phyloP scores from a whole-genome alignment of 179 eudicot species.

The Amaranthus tricolor region DNA sequence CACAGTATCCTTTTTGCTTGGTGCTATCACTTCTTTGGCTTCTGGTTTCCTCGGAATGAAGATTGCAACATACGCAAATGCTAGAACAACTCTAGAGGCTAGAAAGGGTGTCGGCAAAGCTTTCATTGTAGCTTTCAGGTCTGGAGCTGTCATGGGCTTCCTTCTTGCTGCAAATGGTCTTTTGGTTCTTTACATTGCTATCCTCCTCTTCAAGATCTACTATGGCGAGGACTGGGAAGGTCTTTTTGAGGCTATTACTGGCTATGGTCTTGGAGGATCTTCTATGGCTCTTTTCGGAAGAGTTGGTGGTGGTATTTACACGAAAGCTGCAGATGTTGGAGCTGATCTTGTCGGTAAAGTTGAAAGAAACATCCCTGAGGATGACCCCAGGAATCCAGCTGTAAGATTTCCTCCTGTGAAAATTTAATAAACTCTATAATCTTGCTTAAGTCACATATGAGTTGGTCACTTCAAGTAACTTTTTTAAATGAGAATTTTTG shows the following conservation, averaged over 20 bases:
- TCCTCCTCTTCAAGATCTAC: conserved; percentile 81
- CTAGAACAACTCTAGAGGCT: conserved; percentile 90
- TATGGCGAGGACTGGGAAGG: conserved; percentile 99
- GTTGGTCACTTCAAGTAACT: not conserved
- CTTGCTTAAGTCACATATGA: not conserved
- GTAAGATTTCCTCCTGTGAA: conserved; percentile 33
- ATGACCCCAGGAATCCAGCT: conserved; percentile 96
- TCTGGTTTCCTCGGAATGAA: conserved; percentile 98
- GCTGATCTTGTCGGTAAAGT: conserved; percentile 97
- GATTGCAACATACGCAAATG: conserved; percentile 95
- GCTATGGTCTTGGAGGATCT: conserved; percentile 97
- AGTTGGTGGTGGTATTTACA: conserved; percentile 96
- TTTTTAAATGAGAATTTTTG: not conserved
- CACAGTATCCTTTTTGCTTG: conserved; percentile 77
- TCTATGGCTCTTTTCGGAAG: conserved; percentile 96
- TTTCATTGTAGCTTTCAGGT: conserved; percentile 81
- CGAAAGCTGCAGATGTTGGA: conserved; percentile 98
- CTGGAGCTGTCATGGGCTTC: conserved; percentile 98
- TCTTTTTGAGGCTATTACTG: conserved; percentile 87
- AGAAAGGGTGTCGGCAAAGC: conserved; percentile 96
- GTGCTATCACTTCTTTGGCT: conserved; percentile 75
- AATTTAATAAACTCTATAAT: not conserved
- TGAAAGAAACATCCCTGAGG: conserved; percentile 92
- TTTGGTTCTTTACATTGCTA: conserved; percentile 67
- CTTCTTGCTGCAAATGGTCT: conserved; percentile 97